Conservation (phyloP, 2,329 filamentous ascomycete species). For the Davidsoniella virescens region DNA sequence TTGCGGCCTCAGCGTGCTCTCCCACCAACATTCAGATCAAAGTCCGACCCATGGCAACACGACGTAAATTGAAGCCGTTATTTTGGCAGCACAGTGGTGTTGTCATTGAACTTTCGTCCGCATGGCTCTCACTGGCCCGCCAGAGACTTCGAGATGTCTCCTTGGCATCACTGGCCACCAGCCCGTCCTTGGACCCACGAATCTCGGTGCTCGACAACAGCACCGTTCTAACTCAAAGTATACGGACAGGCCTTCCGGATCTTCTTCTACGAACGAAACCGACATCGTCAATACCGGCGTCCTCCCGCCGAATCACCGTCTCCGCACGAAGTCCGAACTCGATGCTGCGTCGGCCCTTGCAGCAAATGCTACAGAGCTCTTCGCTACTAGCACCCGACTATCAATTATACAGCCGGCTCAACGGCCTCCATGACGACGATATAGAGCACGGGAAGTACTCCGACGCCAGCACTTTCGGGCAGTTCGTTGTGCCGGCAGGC, state of each 20-base stretch:
- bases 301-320: slow-evolving; percentile 1
- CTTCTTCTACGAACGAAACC: not conserved
- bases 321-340: slow-evolving; percentile 1
- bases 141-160: not conserved
- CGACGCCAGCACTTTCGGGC: not conserved
- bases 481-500: slow-evolving; percentile 4
- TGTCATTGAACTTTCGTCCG: slow-evolving; percentile 9
- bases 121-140: slow-evolving; percentile 9
- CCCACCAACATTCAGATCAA: not conserved
- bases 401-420: slow-evolving; percentile 1
- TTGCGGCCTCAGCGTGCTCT: slow-evolving; percentile 5
- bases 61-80: slow-evolving; percentile 7
- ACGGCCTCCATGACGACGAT: not conserved
- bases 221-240: not conserved
- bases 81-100: slow-evolving; percentile 13
- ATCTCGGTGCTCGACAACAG: not conserved
- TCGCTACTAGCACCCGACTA: slow-evolving; percentile 7
- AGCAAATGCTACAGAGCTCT: not conserved
- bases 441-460: slow-evolving; percentile 5
- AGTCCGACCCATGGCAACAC: slow-evolving; percentile 1
- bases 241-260: not conserved
- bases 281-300: not conserved
- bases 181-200: slow-evolving; percentile 3
- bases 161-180: not conserved
- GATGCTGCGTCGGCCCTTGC: not conserved